phyloP scores from a whole-genome alignment of 225 moss, liverwort and hornwort species.

The Rhytidiadelphus loreus region DNA sequence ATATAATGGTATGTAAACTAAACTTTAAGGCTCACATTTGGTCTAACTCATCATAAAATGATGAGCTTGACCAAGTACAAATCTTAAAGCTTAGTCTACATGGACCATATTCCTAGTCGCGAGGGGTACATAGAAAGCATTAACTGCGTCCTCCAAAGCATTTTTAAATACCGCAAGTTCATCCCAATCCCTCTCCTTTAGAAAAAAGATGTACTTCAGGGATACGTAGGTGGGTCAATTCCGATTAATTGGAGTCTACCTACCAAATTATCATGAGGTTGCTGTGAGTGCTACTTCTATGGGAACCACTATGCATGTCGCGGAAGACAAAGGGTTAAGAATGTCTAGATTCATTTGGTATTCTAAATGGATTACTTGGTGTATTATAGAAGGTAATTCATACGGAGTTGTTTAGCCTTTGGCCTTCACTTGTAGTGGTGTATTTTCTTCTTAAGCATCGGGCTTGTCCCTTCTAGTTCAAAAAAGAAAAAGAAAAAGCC shows the following conservation, averaged over 20 bases:
- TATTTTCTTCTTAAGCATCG: background rate
- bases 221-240: background rate
- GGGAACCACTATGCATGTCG: rapidly evolving
- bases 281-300: background rate
- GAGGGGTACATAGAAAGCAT: background rate
- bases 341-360: too few species aligned
- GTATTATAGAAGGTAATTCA: background rate
- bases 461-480: background rate
- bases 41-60: background rate
- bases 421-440: rapidly evolving
- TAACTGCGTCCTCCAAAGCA: background rate
- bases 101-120: background rate
- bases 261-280: background rate
- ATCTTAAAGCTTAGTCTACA: rapidly evolving
- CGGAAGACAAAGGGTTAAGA: background rate
- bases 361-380: background rate
- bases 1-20: background rate
- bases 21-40: background rate
- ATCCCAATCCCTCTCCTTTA: too few species aligned
- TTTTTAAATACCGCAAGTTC: background rate
- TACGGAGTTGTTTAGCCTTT: rapidly evolving
- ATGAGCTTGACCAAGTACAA: background rate
- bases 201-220: rapidly evolving
- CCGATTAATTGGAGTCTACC: background rate
- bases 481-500: background rate